Conservation (phyloP, 2,329 filamentous ascomycete genomes). For the Fusarium nurragi region DNA sequence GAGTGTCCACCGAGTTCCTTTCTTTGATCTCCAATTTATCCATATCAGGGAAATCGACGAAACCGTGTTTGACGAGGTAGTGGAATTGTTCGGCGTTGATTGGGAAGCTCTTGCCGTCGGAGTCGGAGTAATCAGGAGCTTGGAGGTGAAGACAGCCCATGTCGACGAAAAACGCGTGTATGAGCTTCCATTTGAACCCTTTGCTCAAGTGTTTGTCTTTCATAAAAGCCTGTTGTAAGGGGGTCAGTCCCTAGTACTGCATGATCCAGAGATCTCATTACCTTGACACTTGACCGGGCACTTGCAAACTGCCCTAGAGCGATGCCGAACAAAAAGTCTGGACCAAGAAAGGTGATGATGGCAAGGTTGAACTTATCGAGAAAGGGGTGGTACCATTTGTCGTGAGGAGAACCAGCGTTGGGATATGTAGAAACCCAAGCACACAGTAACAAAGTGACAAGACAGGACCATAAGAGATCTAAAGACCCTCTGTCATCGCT, state of each 20-base stretch:
- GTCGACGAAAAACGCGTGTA: constrained; percentile 31
- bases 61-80: constrained; percentile 44
- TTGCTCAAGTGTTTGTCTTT: constrained; percentile 5
- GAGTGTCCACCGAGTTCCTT: constrained; percentile 45
- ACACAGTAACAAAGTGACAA: constrained; percentile 54
- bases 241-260: background rate
- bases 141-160: constrained; percentile 53
- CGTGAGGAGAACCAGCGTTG: constrained; percentile 48
- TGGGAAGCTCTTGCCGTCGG: constrained; percentile 43
- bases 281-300: constrained; percentile 47
- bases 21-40: constrained; percentile 41
- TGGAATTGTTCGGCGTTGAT: constrained; percentile 50
- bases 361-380: constrained; percentile 49
- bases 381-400: constrained; percentile 45
- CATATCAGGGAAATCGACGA: constrained; percentile 45
- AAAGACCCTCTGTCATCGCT: constrained; percentile 51
- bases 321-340: constrained; percentile 50
- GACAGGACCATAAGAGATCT: constrained; percentile 52
- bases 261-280: background rate
- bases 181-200: constrained; percentile 45
- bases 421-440: constrained; percentile 53
- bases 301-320: constrained; percentile 50
- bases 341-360: constrained; percentile 49
- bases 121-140: constrained; percentile 38
- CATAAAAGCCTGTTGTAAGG: background rate